Percentiles rank a stretch among this genome's conserved stretches.
phyloP scores from a whole-genome alignment of 1,284 basidiomycete genomes.

The Termitomyces sp. region DNA sequence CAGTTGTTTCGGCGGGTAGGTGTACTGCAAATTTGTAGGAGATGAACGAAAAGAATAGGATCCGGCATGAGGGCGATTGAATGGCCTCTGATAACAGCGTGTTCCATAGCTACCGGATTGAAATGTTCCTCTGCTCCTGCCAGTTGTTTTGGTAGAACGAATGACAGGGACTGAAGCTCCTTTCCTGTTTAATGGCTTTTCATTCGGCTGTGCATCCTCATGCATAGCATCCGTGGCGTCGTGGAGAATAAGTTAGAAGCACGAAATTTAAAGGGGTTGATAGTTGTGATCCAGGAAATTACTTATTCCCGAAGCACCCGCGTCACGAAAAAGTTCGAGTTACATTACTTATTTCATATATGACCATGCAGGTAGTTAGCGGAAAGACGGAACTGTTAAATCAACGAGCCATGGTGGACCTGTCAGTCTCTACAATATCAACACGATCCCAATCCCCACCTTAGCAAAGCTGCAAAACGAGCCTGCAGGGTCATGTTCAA shows the following conservation, averaged over 20 bases:
- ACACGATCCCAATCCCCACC: no score
- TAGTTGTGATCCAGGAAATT: background rate
- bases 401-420: no score
- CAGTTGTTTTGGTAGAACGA: background rate
- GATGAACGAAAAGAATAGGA: constrained; percentile 1
- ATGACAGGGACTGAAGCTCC: constrained; percentile 11
- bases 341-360: no score
- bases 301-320: no score
- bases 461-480: no score
- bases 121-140: constrained; percentile 1
- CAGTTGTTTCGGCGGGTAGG: background rate
- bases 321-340: background rate
- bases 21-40: background rate
- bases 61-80: background rate
- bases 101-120: constrained; percentile 2
- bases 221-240: constrained; percentile 13
- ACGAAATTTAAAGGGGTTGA: background rate
- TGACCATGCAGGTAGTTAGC: no score
- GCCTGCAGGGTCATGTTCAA: no score
- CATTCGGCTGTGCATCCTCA: constrained; percentile 18
- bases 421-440: no score
- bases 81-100: constrained; percentile 3
- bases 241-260: constrained; percentile 8
- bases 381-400: no score
- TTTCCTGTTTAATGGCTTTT: constrained; percentile 11